Conservation (phyloP, 257 asterid species). For the Voacanga thouarsii region DNA sequence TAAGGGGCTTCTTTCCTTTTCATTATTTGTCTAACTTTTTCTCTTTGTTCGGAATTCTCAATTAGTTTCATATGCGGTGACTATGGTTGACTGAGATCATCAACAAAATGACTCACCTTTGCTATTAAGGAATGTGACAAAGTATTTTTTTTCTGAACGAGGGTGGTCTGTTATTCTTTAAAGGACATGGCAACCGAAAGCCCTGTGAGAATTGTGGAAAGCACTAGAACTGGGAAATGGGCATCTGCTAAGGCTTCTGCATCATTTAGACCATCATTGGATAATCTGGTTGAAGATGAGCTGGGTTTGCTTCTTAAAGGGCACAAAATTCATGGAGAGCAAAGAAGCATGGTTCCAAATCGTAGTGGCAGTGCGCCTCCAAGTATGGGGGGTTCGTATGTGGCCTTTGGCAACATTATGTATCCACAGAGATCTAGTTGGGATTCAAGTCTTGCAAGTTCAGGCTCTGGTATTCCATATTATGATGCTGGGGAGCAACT, state of each 20-base stretch:
- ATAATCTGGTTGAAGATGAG: constrained; percentile 53
- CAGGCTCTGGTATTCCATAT: constrained; percentile 27
- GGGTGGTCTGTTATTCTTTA: constrained; percentile 12
- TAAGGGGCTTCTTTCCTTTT: neutral
- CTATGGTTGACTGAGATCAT: neutral
- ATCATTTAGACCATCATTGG: constrained; percentile 36
- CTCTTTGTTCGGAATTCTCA: neutral
- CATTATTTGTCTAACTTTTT: neutral
- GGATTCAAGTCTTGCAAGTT: constrained; percentile 32
- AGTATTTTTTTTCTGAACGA: constrained; percentile 1
- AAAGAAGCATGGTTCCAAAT: constrained; percentile 44
- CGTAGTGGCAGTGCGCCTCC: constrained; percentile 97
- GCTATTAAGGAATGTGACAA: neutral
- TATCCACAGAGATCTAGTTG: constrained; percentile 26
- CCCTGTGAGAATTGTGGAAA: constrained; percentile 66
- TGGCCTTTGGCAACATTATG: constrained; percentile 48
- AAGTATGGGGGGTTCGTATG: constrained; percentile 73
- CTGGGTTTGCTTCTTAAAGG: constrained; percentile 61
- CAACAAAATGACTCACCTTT: neutral
- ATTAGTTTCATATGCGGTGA: neutral
- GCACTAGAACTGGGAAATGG: constrained; percentile 55
- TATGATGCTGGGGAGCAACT: constrained; percentile 37
- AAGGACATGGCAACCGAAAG: constrained; percentile 77
- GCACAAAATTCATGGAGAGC: constrained; percentile 40
- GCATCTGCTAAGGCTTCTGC: constrained; percentile 47